Conservation (phyloP, 805 yeast species). For the Naumovozyma baii region DNA sequence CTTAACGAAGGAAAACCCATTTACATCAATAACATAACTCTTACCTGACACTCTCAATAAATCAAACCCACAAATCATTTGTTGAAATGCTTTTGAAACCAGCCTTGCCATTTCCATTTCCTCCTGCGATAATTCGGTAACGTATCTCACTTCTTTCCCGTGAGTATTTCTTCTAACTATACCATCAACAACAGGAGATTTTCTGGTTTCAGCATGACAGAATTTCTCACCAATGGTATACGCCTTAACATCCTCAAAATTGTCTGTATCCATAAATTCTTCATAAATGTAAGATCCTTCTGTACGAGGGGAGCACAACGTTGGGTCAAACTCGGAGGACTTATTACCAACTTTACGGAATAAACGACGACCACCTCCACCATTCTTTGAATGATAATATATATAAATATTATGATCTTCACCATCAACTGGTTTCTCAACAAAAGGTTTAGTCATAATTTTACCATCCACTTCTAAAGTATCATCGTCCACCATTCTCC, state of each 20-base stretch:
- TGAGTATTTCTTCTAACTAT: conserved; percentile 93
- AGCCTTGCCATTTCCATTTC: conserved; percentile 75
- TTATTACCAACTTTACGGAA: conserved; percentile 96
- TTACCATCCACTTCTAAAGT: conserved; percentile 68
- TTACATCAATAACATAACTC: conserved; percentile 92
- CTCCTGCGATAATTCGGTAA: conserved; percentile 65
- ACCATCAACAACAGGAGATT: conserved; percentile 99
- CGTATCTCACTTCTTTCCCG: conserved; percentile 90
- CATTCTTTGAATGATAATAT: conserved; percentile 76
- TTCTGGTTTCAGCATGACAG: conserved; percentile 97
- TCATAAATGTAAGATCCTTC: conserved; percentile 90
- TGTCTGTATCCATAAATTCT: conserved; percentile 93
- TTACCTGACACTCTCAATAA: conserved; percentile 78
- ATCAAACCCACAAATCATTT: conserved; percentile 96
- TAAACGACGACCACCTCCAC: conserved; percentile 94
- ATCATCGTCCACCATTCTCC: conserved; percentile 86
- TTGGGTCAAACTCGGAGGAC: conserved; percentile 90
- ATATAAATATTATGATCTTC: conserved; percentile 96
- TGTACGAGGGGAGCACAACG: conserved; percentile 62
- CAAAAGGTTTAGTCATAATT: conserved; percentile 77
- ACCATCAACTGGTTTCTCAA: conserved; percentile 97
- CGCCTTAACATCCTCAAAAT: conserved; percentile 96
- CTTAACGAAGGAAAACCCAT: conserved; percentile 95
- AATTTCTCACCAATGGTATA: conserved; percentile 86
- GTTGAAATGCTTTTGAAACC: conserved; percentile 70